A percentile compares a stretch with the other conserved stretches of the same genome.
Evolutionary conservation across 805 yeast species (phyloP).

Genomic region (Ogataea naganishii): DNA sequence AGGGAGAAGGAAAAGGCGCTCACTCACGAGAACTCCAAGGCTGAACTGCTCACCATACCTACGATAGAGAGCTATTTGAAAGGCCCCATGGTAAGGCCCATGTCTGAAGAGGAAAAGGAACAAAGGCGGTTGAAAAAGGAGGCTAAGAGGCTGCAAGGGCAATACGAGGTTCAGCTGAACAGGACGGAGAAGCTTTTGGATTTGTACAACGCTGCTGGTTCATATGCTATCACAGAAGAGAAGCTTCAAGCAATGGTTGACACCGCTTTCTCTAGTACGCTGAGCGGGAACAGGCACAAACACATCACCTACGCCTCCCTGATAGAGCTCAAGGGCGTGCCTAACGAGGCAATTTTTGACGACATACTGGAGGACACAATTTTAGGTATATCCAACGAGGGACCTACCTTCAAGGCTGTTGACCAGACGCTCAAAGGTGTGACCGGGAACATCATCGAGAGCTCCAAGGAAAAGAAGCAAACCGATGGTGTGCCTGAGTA

Average conservation of each 20-base stretch:
- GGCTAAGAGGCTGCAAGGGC: constrained; percentile 54
- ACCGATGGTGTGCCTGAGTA: too few species aligned
- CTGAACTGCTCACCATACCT: constrained; percentile 66
- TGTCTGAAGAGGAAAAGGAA: constrained; percentile 64
- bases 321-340: constrained; percentile 13
- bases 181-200: constrained; percentile 55
- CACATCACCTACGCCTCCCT: constrained; percentile 12
- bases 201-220: constrained; percentile 61
- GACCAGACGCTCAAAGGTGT: constrained; percentile 22
- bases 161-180: constrained; percentile 41
- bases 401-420: constrained; percentile 23
- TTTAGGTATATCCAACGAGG: constrained; percentile 21
- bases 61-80: constrained; percentile 59
- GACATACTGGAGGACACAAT: constrained; percentile 18
- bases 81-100: constrained; percentile 63
- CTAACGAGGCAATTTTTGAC: constrained; percentile 15
- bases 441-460: constrained; percentile 2
- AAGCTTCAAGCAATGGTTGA: constrained; percentile 51
- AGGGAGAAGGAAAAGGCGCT: constrained; percentile 21
- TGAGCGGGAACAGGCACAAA: constrained; percentile 12
- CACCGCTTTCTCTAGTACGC: constrained; percentile 37
- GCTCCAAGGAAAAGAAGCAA: neutral
- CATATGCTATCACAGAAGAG: constrained; percentile 66
- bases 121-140: constrained; percentile 49
- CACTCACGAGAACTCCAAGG: constrained; percentile 36